phyloP scores from a whole-genome alignment of 2,329 filamentous ascomycete species.

The Pseudogymnoascus pannorum region DNA sequence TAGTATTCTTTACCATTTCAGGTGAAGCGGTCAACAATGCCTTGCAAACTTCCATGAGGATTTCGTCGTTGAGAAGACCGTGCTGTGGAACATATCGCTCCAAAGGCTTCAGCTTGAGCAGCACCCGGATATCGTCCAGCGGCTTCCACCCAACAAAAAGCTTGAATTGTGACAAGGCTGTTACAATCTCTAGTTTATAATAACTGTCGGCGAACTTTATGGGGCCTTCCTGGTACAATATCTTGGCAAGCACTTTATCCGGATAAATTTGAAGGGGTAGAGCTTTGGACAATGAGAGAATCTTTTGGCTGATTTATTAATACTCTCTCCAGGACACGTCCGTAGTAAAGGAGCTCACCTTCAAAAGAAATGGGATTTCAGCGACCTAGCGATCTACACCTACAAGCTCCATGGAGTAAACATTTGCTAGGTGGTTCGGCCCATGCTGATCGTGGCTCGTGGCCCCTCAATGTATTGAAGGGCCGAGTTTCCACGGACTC shows the following conservation, averaged over 20 bases:
- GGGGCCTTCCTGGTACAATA: constrained; percentile 57
- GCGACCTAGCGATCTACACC: constrained; percentile 49
- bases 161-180: constrained; percentile 64
- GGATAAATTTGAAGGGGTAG: constrained; percentile 70
- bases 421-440: too few relatives aligned
- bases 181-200: constrained; percentile 73
- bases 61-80: constrained; percentile 46
- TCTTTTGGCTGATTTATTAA: neutral
- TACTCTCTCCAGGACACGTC: neutral
- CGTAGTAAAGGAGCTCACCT: constrained; percentile 32
- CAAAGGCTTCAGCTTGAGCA: constrained; percentile 37
- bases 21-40: constrained; percentile 47
- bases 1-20: constrained; percentile 37
- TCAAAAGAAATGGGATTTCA: constrained; percentile 66
- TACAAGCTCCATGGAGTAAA: too few relatives aligned
- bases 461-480: too few relatives aligned
- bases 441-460: too few relatives aligned
- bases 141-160: constrained; percentile 71
- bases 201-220: constrained; percentile 62
- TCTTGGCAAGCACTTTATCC: constrained; percentile 56
- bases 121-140: constrained; percentile 46
- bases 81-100: constrained; percentile 23
- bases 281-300: constrained; percentile 67
- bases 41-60: constrained; percentile 44
- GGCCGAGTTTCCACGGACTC: too few relatives aligned